Percentiles rank a stretch among this genome's conserved stretches.
Conservation (phyloP, 352 stramenopile genomes). For the Phytophthora sp. region DNA sequence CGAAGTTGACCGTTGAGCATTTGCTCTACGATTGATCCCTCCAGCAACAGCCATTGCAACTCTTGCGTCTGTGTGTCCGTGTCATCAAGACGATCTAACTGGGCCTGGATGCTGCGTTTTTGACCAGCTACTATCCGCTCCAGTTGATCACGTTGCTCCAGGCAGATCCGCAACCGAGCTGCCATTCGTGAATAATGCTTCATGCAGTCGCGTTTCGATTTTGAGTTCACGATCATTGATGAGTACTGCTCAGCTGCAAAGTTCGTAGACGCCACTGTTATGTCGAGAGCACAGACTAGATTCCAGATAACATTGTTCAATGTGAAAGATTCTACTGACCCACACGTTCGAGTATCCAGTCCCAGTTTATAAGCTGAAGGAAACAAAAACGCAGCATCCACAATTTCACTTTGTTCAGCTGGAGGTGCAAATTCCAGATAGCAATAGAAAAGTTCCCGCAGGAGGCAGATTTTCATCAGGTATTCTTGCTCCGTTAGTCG, state of each 20-base stretch:
- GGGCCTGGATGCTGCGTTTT: conserved; percentile 28
- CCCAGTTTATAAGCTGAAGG: conserved; percentile 26
- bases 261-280: conserved; percentile 49
- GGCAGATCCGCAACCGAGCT: conserved; percentile 48
- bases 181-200: conserved; percentile 40
- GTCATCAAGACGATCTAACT: conserved; percentile 20
- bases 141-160: conserved; percentile 55
- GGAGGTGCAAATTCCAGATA: conserved; percentile 47
- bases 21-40: conserved; percentile 43
- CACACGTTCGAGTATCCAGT: conserved; percentile 12
- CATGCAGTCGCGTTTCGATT: conserved; percentile 26
- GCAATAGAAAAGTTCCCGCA: conserved; percentile 55
- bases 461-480: conserved; percentile 50
- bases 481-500: conserved; percentile 37
- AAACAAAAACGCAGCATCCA: conserved; percentile 61
- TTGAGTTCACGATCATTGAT: conserved; percentile 7
- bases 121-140: conserved; percentile 40
- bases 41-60: conserved; percentile 40
- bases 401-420: conserved; percentile 39
- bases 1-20: conserved; percentile 42
- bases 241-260: conserved; percentile 35
- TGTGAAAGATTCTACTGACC: conserved; percentile 20
- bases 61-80: conserved; percentile 21
- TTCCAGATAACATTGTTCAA: conserved; percentile 54
- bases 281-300: conserved; percentile 54